Percentiles rank a stretch among this genome's conserved stretches.
phyloP scores from a whole-genome alignment of 345 rosid species.

The Capsella bursapastoris region DNA sequence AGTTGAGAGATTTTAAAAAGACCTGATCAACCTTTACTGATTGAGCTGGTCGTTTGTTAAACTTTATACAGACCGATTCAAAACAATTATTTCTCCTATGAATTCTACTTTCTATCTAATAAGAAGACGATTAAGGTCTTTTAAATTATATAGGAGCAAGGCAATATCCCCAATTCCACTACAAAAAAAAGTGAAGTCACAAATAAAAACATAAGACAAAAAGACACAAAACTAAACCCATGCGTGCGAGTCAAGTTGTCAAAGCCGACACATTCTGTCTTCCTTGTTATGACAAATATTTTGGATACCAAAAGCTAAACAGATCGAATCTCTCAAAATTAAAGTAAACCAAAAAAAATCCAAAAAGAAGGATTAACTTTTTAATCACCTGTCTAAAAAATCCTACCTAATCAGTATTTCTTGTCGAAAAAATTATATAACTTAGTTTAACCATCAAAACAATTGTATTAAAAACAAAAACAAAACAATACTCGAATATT shows the following conservation, averaged over 20 bases:
- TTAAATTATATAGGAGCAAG: background rate
- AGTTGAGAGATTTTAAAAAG: too few relatives aligned
- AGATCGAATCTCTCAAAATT: conserved; percentile 16
- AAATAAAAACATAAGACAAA: conserved; percentile 29
- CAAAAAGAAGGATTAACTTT: conserved; percentile 32
- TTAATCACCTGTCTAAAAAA: conserved; percentile 26
- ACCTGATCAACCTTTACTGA: background rate
- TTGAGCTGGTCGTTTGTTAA: conserved; percentile 10
- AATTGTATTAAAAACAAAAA: background rate
- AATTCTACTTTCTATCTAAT: conserved; percentile 6
- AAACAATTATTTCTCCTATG: background rate
- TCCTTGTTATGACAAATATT: conserved; percentile 11
- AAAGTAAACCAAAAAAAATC: conserved; percentile 23
- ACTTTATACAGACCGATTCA: background rate
- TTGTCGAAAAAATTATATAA: background rate
- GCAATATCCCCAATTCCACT: conserved; percentile 25
- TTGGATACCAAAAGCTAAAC: conserved; percentile 36
- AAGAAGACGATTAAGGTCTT: background rate
- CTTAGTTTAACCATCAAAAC: background rate
- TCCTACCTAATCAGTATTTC: conserved; percentile 32
- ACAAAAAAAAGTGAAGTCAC: conserved; percentile 17
- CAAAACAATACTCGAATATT: background rate
- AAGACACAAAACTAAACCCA: too few relatives aligned
- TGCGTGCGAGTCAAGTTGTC: background rate
- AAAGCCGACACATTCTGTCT: conserved; percentile 36